phyloP scores from a whole-genome alignment of 2,329 filamentous ascomycete genomes.

The Stenocarpella maydis region DNA sequence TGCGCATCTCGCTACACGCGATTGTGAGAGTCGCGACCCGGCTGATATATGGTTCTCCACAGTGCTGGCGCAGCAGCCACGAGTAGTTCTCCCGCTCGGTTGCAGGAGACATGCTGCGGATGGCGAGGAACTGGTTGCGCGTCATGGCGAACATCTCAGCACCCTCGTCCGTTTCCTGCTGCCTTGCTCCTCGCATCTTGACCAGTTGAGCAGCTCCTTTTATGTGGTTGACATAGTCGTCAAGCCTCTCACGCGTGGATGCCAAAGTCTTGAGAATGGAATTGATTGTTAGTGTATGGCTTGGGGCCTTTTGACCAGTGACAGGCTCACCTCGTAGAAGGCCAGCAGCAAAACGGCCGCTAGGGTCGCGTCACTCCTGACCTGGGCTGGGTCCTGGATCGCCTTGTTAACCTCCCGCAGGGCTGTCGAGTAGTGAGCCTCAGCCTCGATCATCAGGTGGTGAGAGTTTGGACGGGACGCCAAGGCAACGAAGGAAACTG shows the following conservation, averaged over 20 bases:
- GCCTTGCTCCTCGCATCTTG: constrained; percentile 36
- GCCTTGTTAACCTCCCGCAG: constrained; percentile 27
- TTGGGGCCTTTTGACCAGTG: background rate
- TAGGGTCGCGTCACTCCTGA: constrained; percentile 21
- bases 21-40: constrained; percentile 37
- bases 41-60: constrained; percentile 35
- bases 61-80: constrained; percentile 38
- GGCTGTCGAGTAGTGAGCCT: constrained; percentile 27
- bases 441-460: constrained; percentile 24
- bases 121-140: constrained; percentile 38
- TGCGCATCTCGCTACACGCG: constrained; percentile 37
- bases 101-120: constrained; percentile 37
- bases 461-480: constrained; percentile 18
- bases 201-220: constrained; percentile 39
- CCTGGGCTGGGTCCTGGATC: constrained; percentile 27
- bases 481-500: constrained; percentile 27
- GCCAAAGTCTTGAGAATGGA: constrained; percentile 30
- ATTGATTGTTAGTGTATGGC: background rate
- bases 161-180: constrained; percentile 37
- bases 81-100: constrained; percentile 37
- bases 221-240: constrained; percentile 38
- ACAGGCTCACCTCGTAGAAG: constrained; percentile 19
- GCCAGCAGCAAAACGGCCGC: constrained; percentile 25
- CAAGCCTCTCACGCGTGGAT: constrained; percentile 35
- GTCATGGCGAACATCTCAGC: constrained; percentile 39